Evolutionary conservation across 169 alveolate species (phyloP).

Genomic region (Cystoisospora suis): DNA sequence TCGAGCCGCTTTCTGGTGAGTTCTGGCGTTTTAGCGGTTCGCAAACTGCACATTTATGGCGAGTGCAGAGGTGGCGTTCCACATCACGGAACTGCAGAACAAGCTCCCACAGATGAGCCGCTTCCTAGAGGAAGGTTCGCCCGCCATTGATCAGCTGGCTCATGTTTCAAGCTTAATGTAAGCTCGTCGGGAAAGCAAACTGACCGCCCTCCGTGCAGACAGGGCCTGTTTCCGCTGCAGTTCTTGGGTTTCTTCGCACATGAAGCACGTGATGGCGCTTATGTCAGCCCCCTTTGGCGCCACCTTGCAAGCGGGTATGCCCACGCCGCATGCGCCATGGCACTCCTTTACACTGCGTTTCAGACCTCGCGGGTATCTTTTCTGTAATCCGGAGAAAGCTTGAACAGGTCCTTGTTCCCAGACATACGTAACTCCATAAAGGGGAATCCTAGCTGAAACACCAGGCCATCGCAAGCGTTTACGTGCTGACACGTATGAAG

Average conservation of each 20-base stretch:
- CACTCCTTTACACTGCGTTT: not conserved
- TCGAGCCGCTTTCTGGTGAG: conserved; percentile 27
- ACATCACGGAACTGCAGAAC: not conserved
- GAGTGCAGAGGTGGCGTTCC: not conserved
- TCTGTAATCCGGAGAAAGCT: conserved; percentile 8
- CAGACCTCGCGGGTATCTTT: not conserved
- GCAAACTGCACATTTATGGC: not conserved
- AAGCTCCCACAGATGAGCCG: not conserved
- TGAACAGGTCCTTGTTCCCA: conserved; percentile 22
- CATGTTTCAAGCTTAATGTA: not conserved
- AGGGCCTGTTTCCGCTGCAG: not conserved
- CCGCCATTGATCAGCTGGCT: not conserved
- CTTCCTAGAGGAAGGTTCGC: not conserved
- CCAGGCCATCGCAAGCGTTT: conserved; percentile 1
- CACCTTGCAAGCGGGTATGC: not conserved
- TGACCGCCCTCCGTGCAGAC: not conserved
- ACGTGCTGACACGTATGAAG: not conserved
- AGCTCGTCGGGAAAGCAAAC: not conserved
- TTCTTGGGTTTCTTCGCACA: not conserved
- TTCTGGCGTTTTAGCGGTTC: not conserved
- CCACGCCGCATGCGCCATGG: not conserved
- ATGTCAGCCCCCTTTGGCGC: not conserved
- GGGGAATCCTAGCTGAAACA: not conserved
- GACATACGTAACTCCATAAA: too few species aligned
- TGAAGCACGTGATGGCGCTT: conserved; percentile 17